phyloP scores from a whole-genome alignment of 306 rosid genomes.

The Oxytropis ochrocephala region DNA sequence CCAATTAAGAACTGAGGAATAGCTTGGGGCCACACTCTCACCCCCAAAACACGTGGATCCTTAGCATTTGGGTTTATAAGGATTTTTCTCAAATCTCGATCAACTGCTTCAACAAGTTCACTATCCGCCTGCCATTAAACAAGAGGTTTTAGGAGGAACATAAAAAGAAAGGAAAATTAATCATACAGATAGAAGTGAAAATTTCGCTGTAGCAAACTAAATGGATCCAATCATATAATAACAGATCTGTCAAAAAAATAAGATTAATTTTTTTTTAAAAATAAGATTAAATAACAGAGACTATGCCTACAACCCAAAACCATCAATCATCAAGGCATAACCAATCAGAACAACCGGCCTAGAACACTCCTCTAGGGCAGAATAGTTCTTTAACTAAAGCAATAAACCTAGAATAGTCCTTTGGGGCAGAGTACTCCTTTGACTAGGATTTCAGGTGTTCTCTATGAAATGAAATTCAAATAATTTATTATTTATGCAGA shows the following conservation, averaged over 20 bases:
- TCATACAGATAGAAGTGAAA: constrained; percentile 3
- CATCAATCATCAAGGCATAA: background rate
- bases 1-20: constrained; percentile 95
- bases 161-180: background rate
- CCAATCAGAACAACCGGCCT: background rate
- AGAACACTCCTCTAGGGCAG: background rate
- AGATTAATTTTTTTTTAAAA: no score
- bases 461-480: background rate
- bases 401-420: background rate
- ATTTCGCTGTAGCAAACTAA: background rate
- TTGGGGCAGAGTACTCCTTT: background rate
- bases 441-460: background rate
- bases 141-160: constrained; percentile 13
- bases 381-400: background rate
- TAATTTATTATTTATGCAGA: background rate
- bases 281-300: constrained; percentile 16
- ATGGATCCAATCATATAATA: constrained; percentile 10
- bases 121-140: constrained; percentile 52
- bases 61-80: constrained; percentile 60
- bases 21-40: constrained; percentile 87
- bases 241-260: background rate
- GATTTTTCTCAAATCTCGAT: constrained; percentile 79
- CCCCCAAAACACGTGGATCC: constrained; percentile 67
- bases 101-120: constrained; percentile 77
- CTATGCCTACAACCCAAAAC: constrained; percentile 13